A percentile compares a stretch with the other conserved stretches of the same genome.
Evolutionary conservation across 2,329 filamentous ascomycete species (phyloP).

Genomic region (Penicillium sp.): DNA sequence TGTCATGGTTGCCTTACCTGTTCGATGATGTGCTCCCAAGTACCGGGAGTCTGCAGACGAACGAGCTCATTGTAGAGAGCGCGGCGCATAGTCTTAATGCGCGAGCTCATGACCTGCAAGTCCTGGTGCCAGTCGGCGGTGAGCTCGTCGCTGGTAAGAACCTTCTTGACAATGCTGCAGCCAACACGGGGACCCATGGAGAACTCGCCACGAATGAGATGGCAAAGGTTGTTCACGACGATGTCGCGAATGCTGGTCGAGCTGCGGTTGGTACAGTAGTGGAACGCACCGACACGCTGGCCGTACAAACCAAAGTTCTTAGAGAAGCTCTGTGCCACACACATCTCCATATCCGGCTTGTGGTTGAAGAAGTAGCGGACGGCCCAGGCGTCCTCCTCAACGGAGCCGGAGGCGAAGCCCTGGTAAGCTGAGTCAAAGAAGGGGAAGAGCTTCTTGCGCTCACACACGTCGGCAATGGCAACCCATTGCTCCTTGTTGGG

Average conservation of each 20-base stretch:
- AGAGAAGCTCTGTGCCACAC: conserved; percentile 61
- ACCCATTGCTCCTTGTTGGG: conserved; percentile 92
- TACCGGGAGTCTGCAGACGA: conserved; percentile 79
- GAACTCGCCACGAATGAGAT: conserved; percentile 43
- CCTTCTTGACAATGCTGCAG: conserved; percentile 77
- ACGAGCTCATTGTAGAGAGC: conserved; percentile 78
- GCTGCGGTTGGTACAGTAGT: conserved; percentile 51
- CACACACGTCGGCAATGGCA: conserved; percentile 76
- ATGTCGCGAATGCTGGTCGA: conserved; percentile 31
- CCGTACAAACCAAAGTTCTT: conserved; percentile 83
- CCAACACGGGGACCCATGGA: conserved; percentile 74
- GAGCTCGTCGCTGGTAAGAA: conserved; percentile 76
- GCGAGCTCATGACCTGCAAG: conserved; percentile 85
- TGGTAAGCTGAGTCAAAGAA: conserved; percentile 99
- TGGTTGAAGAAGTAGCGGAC: conserved; percentile 89
- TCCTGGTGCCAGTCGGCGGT: conserved; percentile 90
- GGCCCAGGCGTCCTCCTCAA: conserved; percentile 80
- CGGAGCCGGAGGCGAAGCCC: conserved; percentile 88
- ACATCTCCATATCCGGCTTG: conserved; percentile 67
- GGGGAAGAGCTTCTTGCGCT: conserved; percentile 82
- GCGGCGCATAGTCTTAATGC: conserved; percentile 88
- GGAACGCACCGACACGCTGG: conserved; percentile 92
- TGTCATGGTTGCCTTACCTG: conserved; percentile 62
- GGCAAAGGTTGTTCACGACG: conserved; percentile 42
- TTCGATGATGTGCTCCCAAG: conserved; percentile 97